Evolutionary conservation across 2,329 filamentous ascomycete genomes (phyloP), one percentile per base, ranked within the genome.

Genomic region (Colletotrichum brevisporum): DNA sequence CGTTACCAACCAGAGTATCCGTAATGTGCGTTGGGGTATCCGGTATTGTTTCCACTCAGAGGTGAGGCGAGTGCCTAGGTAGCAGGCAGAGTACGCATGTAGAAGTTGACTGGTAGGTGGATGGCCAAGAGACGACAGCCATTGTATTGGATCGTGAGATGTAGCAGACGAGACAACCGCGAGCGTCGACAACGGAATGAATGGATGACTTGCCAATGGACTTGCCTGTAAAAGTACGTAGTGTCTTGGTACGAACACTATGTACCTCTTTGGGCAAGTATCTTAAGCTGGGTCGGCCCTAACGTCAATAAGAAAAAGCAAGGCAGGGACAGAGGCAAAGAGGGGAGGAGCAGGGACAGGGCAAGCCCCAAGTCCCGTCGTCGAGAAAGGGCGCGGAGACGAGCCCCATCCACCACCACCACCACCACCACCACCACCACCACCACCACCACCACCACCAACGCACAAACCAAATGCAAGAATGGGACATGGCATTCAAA

Each of bases 91-190:
- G 31, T 10, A 36, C 27, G 31, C 31, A 9, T 36, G 31, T 36
- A 8, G 9, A 15, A 31, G 43, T 21, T 58, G 13, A 24, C 41
- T 43, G 16, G 18, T 43, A 43, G 18, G 12, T 16, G 36, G 51
- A 63, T 47, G 54, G 50, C n/a, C 21, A 16, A 52, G 15, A 36
- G 24, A 12, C 9, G 18, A 6, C 18, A 21, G 48, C 48, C 58
- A 48, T 54, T 61, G 24, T 6, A 53, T 62, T 61, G 24, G 18
- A 62, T 62, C 24, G 48, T 45, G 58, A 53, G n/a, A 61, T 61
- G 39, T n/a, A n/a, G n/a, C n/a, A n/a, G n/a, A n/a, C 21, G 21
- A 24, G 4, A 24, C 4, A 24, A 3, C 21, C 21, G 4, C 21
- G 16, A 61, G 31, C 2, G 8, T 10, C 31, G 31, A 36, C 31